Conservation (phyloP, 1,284 basidiomycete species). For the Boletellus deceptivus region DNA sequence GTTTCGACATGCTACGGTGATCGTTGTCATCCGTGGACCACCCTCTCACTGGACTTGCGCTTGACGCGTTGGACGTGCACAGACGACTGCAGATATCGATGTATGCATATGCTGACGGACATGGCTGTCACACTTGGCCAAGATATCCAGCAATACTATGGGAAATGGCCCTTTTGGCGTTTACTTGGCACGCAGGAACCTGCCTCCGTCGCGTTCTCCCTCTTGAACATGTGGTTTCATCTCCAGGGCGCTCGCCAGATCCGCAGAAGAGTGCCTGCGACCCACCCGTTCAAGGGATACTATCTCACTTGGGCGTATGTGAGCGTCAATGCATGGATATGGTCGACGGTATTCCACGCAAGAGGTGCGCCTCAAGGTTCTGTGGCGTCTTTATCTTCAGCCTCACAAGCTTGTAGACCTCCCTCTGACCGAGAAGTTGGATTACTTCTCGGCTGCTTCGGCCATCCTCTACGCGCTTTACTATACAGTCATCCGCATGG, state of each 20-base stretch:
- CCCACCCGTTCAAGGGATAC: constrained; percentile 70
- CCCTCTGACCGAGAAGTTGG: constrained; percentile 83
- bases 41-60: constrained; percentile 47
- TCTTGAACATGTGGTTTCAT: constrained; percentile 82
- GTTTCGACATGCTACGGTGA: constrained; percentile 40
- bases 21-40: constrained; percentile 31
- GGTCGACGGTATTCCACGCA: constrained; percentile 91
- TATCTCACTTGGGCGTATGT: constrained; percentile 70
- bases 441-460: constrained; percentile 93
- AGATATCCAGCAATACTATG: constrained; percentile 79
- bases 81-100: constrained; percentile 88
- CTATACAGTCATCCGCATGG: constrained; percentile 72
- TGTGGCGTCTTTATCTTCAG: not conserved
- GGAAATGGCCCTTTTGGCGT: constrained; percentile 96
- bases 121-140: constrained; percentile 44
- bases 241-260: constrained; percentile 54
- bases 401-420: constrained; percentile 54
- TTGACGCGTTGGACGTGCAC: constrained; percentile 75
- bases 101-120: constrained; percentile 83
- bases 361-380: constrained; percentile 57
- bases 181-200: constrained; percentile 91
- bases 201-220: constrained; percentile 85
- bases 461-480: constrained; percentile 78
- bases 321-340: constrained; percentile 91
- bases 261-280: constrained; percentile 45